phyloP scores from a whole-genome alignment of 2,329 filamentous ascomycete species.

The Ophiosphaerella korrae region DNA sequence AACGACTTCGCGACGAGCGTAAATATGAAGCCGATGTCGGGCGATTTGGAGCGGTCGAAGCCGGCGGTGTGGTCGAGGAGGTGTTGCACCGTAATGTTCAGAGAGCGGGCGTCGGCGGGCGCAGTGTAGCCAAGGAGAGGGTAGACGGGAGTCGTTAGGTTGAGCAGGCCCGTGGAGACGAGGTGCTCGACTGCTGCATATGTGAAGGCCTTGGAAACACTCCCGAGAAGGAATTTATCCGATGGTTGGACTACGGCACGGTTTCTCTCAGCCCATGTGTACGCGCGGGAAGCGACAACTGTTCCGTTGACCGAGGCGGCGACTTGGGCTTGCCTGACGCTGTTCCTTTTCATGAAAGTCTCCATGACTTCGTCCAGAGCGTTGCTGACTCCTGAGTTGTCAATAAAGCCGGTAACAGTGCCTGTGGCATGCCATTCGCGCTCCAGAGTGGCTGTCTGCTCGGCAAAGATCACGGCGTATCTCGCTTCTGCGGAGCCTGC shows the following conservation, averaged over 20 bases:
- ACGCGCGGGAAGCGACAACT: conserved; percentile 21
- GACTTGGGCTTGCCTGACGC: conserved; percentile 31
- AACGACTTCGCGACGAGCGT: conserved; percentile 15
- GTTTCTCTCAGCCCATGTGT: conserved; percentile 28
- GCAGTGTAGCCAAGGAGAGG: conserved; percentile 22
- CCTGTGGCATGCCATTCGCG: conserved; percentile 25
- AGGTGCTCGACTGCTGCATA: conserved; percentile 21
- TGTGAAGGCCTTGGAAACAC: conserved; percentile 29
- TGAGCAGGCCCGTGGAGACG: conserved; percentile 16
- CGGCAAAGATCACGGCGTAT: conserved; percentile 28
- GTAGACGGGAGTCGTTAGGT: conserved; percentile 21
- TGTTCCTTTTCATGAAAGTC: conserved; percentile 23
- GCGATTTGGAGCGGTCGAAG: conserved; percentile 19
- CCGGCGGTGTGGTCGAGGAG: conserved; percentile 28
- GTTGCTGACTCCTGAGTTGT: conserved; percentile 16
- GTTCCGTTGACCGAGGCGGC: conserved; percentile 24
- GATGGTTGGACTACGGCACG: conserved; percentile 17
- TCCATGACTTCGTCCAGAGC: conserved; percentile 18
- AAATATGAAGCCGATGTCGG: conserved; percentile 26
- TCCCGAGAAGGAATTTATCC: conserved; percentile 31
- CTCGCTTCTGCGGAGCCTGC: conserved; percentile 7
- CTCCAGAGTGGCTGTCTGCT: conserved; percentile 13
- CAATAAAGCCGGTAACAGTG: conserved; percentile 20
- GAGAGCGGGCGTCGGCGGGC: conserved; percentile 19
- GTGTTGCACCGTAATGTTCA: conserved; percentile 26